Percentiles rank a stretch among this genome's conserved stretches.
Evolutionary conservation across 1,284 basidiomycete genomes (phyloP).

Genomic region (Malassezia slooffiae): DNA sequence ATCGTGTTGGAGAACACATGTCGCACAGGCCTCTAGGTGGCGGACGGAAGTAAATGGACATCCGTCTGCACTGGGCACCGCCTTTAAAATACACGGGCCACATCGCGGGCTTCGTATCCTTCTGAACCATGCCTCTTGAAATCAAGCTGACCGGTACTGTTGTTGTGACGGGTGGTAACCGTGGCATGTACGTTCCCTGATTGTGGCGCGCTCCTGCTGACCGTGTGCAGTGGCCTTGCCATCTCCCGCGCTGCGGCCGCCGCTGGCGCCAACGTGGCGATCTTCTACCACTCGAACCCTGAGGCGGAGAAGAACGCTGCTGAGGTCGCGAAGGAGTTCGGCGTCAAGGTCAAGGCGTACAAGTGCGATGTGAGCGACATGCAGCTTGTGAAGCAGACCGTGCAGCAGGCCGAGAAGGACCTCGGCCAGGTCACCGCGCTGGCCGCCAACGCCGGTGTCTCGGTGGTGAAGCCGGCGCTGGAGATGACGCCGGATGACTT

Average conservation of each 20-base stretch:
- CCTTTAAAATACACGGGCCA: no score
- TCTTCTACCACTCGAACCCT: conserved; percentile 44
- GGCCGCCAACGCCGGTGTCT: conserved; percentile 43
- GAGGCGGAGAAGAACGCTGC: conserved; percentile 41
- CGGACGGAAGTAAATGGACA: no score
- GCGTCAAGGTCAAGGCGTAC: conserved; percentile 44
- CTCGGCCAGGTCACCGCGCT: conserved; percentile 41
- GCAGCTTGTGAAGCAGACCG: conserved; percentile 36
- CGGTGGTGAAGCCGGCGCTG: conserved; percentile 45
- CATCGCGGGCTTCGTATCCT: no score
- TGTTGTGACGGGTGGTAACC: conserved; percentile 52
- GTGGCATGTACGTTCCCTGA: conserved; percentile 25
- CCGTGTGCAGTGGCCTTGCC: conserved; percentile 39
- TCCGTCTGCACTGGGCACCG: no score
- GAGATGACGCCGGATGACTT: conserved; percentile 43
- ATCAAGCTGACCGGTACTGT: conserved; percentile 33
- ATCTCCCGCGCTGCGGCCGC: conserved; percentile 40
- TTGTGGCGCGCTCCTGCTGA: no score
- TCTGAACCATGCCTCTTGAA: conserved; percentile 15
- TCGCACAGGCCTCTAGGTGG: no score
- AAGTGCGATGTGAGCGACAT: conserved; percentile 46
- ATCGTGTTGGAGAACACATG: no score
- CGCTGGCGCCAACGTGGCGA: conserved; percentile 45
- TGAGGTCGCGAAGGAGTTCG: conserved; percentile 39
- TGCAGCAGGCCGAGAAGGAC: conserved; percentile 37